Percentiles rank a stretch among this genome's conserved stretches.
Evolutionary conservation across 371 early-diverging fungal genomes (phyloP).

Genomic region (Zychaea mexicana): DNA sequence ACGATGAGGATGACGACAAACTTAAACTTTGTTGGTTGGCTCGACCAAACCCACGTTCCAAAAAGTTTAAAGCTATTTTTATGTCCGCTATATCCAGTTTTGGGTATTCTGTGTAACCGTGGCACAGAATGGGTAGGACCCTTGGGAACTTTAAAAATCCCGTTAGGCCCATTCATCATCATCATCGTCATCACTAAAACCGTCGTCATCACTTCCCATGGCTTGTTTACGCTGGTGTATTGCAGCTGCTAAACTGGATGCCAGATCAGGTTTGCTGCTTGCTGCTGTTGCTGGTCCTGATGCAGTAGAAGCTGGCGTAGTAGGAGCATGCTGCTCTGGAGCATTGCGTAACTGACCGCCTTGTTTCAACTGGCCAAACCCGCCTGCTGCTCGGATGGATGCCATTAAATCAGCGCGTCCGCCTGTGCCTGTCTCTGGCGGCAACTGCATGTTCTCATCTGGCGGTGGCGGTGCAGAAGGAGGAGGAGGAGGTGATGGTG

Average conservation of each 20-base stretch:
- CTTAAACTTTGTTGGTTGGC: too few species aligned
- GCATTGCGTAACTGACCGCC: constrained; percentile 30
- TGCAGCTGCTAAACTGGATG: background rate
- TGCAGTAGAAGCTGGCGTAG: background rate
- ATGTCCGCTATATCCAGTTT: too few species aligned
- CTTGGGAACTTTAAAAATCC: too few species aligned
- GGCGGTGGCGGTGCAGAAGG: constrained; percentile 1
- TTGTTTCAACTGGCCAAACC: constrained; percentile 39
- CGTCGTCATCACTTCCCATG: constrained; percentile 3
- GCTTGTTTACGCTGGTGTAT: constrained; percentile 3
- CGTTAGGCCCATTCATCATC: constrained; percentile 7
- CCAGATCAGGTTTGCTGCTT: background rate
- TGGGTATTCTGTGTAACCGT: too few species aligned
- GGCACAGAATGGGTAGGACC: too few species aligned
- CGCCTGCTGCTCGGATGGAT: constrained; percentile 46
- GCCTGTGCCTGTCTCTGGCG: background rate
- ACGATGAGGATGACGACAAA: too few species aligned
- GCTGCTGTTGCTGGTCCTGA: background rate
- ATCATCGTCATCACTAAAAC: background rate
- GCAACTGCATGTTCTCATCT: constrained; percentile 6
- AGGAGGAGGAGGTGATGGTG: constrained; percentile 10
- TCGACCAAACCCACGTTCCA: too few species aligned
- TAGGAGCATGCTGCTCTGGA: background rate
- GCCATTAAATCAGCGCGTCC: constrained; percentile 37
- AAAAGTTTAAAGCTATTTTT: too few species aligned